These are phyloP conservation scores for Aegilops speltoides DNA, from an alignment of 176 grass and related monocot genomes.

Conservation along the genomic window DNA sequence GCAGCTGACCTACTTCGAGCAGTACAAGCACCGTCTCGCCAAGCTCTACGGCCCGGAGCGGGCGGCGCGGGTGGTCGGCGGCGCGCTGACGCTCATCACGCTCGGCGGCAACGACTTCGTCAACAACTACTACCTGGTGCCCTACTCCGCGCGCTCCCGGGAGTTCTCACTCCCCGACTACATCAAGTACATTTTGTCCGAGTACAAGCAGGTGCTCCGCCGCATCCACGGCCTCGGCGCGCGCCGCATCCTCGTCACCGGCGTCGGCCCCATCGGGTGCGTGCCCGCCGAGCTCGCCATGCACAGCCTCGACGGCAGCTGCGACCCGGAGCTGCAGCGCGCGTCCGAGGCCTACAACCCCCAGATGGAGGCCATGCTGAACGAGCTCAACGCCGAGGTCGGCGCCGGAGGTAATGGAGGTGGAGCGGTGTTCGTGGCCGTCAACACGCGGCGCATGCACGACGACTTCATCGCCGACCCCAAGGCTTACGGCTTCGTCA, in stretches of 20 bases:
- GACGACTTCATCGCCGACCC: conserved; percentile 75
- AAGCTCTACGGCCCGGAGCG: conserved; percentile 36
- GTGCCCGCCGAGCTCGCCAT: conserved; percentile 80
- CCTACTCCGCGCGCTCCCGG: conserved; percentile 66
- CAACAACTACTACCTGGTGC: conserved; percentile 98
- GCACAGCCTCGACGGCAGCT: conserved; percentile 61
- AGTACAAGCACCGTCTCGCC: conserved; percentile 71
- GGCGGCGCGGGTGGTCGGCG: conserved; percentile 34
- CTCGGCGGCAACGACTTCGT: conserved; percentile 97
- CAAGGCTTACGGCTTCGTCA: conserved; percentile 41
- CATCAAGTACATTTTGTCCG: conserved; percentile 60
- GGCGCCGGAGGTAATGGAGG: conserved; percentile 8
- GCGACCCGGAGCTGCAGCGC: conserved; percentile 76
- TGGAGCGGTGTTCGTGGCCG: conserved; percentile 42
- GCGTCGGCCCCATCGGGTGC: conserved; percentile 78
- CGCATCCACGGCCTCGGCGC: conserved; percentile 53
- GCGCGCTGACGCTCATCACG: conserved; percentile 66
- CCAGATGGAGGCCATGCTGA: conserved; percentile 35
- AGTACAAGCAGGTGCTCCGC: conserved; percentile 70
- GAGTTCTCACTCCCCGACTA: conserved; percentile 82
- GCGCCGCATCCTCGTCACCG: conserved; percentile 67
- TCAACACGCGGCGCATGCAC: conserved; percentile 64
- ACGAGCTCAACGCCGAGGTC: conserved; percentile 41
- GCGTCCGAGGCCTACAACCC: conserved; percentile 76
- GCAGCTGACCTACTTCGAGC: conserved; percentile 74